These are phyloP conservation scores for Mycena chlorophos DNA, from an alignment of 768 basidiomycete genomes.

Conservation along the genomic window DNA sequence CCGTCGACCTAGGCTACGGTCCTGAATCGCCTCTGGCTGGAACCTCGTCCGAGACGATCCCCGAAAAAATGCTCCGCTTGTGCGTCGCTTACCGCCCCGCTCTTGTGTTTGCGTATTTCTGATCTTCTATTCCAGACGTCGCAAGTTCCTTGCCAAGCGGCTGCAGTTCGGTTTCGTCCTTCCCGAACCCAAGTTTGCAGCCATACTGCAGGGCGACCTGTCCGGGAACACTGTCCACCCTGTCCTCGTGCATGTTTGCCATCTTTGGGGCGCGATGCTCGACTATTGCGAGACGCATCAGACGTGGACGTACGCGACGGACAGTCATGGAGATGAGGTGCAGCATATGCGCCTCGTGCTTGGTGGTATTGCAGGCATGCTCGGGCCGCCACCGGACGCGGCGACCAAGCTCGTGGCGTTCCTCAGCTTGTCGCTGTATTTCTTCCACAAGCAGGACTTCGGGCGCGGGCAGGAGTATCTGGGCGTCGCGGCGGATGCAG, in stretches of 20 bases:
- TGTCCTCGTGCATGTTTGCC: slow-evolving; percentile 16
- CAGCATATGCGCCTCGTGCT: slow-evolving; percentile 20
- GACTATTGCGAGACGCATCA: slow-evolving; percentile 10
- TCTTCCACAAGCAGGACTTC: slow-evolving; percentile 16
- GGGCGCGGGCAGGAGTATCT: slow-evolving; percentile 15
- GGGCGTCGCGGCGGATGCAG: slow-evolving; percentile 4
- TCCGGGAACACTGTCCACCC: slow-evolving; percentile 16
- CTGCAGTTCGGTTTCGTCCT: slow-evolving; percentile 13
- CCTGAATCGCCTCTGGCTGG: neutral
- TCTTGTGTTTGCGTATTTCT: neutral
- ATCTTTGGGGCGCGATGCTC: slow-evolving; percentile 20
- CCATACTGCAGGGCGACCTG: slow-evolving; percentile 10
- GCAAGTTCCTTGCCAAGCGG: slow-evolving; percentile 10
- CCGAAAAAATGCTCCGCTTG: slow-evolving; percentile 15
- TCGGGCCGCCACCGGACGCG: slow-evolving; percentile 12
- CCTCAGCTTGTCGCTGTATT: slow-evolving; percentile 15
- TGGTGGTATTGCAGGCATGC: slow-evolving; percentile 12
- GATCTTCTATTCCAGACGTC: slow-evolving; percentile 8
- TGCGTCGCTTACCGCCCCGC: neutral
- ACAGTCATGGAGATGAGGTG: slow-evolving; percentile 12
- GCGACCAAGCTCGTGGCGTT: slow-evolving; percentile 9
- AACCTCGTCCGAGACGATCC: neutral
- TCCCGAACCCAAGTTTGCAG: slow-evolving; percentile 8
- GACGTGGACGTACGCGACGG: slow-evolving; percentile 13
- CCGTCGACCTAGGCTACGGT: neutral